These are phyloP conservation scores for Colletotrichum noveboracense DNA, from an alignment of 2,329 filamentous ascomycete genomes.

Conservation along the genomic window DNA sequence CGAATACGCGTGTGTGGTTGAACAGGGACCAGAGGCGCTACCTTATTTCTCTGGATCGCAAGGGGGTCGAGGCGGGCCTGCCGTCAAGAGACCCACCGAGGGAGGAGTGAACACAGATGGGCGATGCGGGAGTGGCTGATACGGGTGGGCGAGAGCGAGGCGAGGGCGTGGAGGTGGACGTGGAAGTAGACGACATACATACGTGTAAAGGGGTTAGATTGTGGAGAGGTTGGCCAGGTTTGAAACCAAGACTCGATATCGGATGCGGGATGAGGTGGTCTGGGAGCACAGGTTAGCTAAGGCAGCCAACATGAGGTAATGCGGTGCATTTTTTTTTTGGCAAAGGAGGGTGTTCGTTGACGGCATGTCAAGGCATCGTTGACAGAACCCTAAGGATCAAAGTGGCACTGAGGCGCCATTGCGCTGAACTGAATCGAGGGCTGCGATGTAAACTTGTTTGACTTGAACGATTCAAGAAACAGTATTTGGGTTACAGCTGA, in stretches of 20 bases:
- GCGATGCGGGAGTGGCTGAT: background rate
- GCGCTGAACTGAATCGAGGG: background rate
- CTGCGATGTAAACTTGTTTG: conserved; percentile 3
- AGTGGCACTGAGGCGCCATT: background rate
- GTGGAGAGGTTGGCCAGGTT: conserved; percentile 5
- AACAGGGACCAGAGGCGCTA: conserved; percentile 12
- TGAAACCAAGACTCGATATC: conserved; percentile 7
- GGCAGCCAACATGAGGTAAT: background rate
- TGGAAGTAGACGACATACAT: background rate
- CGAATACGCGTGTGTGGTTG: conserved; percentile 20
- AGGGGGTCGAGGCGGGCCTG: conserved; percentile 3
- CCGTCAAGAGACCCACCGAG: background rate
- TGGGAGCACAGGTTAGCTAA: background rate
- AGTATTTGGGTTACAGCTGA: background rate
- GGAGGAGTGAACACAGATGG: background rate
- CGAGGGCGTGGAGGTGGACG: background rate
- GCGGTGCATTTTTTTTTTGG: background rate
- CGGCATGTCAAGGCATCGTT: background rate
- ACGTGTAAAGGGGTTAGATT: conserved; percentile 3
- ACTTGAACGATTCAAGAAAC: background rate
- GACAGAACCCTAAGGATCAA: background rate
- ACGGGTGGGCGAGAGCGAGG: background rate
- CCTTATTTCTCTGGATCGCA: conserved; percentile 15
- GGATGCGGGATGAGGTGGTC: conserved; percentile 1
- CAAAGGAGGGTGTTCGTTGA: background rate